Evolutionary conservation across 148 eudicot species (phyloP).

Genomic region (Amaranthus palmeri): DNA sequence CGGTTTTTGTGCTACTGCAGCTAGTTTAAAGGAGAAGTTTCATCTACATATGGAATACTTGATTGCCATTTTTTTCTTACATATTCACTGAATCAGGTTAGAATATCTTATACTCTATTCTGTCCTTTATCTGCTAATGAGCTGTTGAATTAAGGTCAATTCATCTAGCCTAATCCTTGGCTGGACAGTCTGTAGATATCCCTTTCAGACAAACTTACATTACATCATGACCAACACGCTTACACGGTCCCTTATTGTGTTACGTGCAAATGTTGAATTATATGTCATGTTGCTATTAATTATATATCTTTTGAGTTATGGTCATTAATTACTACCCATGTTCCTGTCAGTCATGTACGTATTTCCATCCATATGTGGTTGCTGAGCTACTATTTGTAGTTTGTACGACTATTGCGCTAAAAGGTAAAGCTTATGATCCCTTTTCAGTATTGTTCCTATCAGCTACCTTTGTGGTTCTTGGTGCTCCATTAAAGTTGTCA

Average conservation of each 20-base stretch:
- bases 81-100: background rate
- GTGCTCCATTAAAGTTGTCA: too few relatives aligned
- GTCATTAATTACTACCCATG: background rate
- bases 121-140: background rate
- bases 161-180: background rate
- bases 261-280: background rate
- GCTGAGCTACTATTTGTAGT: background rate
- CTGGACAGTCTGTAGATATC: background rate
- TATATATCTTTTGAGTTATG: constrained; percentile 8
- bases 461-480: background rate
- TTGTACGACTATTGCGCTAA: background rate
- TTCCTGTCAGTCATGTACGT: constrained; percentile 15
- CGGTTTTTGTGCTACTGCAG: background rate
- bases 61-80: background rate
- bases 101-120: background rate
- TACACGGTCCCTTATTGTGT: constrained; percentile 6
- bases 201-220: background rate
- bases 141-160: background rate
- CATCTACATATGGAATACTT: constrained; percentile 4
- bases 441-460: constrained; percentile 1
- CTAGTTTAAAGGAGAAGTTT: background rate
- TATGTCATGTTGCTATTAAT: background rate
- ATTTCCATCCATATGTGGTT: constrained; percentile 5
- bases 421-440: constrained; percentile 1
- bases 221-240: constrained; percentile 9